A percentile compares a stretch with the other conserved stretches of the same genome.
Evolutionary conservation across 2,329 filamentous ascomycete genomes (phyloP).

Genomic region (Thyridium curvatum): DNA sequence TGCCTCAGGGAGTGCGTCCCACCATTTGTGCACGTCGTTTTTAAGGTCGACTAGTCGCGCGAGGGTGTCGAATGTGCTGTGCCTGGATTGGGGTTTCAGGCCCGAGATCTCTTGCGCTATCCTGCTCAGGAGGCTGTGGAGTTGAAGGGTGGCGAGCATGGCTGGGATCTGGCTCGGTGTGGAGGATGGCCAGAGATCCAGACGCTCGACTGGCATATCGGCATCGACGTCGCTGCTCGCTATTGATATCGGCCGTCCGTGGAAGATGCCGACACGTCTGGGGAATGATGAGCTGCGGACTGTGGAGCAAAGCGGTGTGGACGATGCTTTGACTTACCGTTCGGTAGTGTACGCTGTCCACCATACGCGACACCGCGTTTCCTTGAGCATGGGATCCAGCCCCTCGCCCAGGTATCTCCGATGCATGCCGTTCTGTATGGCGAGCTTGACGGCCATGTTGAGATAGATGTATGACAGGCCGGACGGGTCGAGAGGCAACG

Average conservation of each 20-base stretch:
- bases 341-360: constrained; percentile 53
- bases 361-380: constrained; percentile 49
- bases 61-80: constrained; percentile 14
- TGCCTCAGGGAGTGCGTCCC: constrained; percentile 24
- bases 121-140: constrained; percentile 26
- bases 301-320: background rate
- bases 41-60: constrained; percentile 25
- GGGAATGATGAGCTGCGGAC: constrained; percentile 1
- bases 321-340: too few species aligned
- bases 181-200: constrained; percentile 26
- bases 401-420: constrained; percentile 38
- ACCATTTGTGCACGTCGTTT: constrained; percentile 28
- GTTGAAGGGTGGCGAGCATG: constrained; percentile 24
- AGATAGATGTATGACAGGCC: constrained; percentile 52
- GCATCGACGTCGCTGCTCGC: constrained; percentile 46
- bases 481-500: constrained; percentile 48
- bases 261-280: constrained; percentile 43
- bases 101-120: constrained; percentile 27
- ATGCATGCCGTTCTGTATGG: constrained; percentile 56
- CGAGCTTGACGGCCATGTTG: constrained; percentile 48
- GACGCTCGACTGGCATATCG: constrained; percentile 30
- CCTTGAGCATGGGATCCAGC: constrained; percentile 39
- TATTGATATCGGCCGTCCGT: constrained; percentile 48
- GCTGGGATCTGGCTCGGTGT: constrained; percentile 22
- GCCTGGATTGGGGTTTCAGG: too few species aligned